Percentiles rank a stretch among this genome's conserved stretches.
These are phyloP conservation scores for Hyphodiscus sp. DNA, from an alignment of 2,329 filamentous ascomycete genomes.

Conservation along the genomic window DNA sequence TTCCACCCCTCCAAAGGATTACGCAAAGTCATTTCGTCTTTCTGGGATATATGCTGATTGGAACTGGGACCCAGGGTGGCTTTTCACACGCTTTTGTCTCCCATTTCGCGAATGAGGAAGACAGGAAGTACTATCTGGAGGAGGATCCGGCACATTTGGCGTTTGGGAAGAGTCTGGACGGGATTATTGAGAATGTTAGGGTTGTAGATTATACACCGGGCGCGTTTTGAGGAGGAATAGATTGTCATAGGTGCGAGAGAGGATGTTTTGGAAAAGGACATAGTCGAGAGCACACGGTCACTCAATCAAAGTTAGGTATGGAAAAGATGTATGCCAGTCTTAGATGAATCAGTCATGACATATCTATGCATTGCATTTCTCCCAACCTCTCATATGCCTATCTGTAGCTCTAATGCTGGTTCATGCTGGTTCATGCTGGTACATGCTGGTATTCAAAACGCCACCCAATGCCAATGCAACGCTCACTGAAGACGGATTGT, in stretches of 20 bases:
- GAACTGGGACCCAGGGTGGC: slow-evolving; percentile 39
- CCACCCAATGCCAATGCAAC: slow-evolving; percentile 26
- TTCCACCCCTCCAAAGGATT: background rate
- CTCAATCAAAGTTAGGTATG: background rate
- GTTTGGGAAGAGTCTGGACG: slow-evolving; percentile 47
- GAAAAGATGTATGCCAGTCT: background rate
- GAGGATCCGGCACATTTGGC: slow-evolving; percentile 57
- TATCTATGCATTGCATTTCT: background rate
- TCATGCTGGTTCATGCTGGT: slow-evolving; percentile 10
- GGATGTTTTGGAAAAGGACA: too few relatives aligned
- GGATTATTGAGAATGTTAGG: slow-evolving; percentile 44
- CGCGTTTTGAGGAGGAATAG: slow-evolving; percentile 33
- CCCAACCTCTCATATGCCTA: background rate
- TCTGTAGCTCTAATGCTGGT: background rate
- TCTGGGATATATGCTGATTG: background rate
- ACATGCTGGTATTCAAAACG: slow-evolving; percentile 25
- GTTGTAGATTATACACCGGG: slow-evolving; percentile 56
- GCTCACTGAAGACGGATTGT: slow-evolving; percentile 11
- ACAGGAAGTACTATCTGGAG: slow-evolving; percentile 62
- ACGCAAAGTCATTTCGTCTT: background rate
- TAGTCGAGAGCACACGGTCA: too few relatives aligned
- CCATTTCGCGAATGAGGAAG: slow-evolving; percentile 56
- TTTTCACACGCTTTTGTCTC: slow-evolving; percentile 65
- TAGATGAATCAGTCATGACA: background rate
- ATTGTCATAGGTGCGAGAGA: background rate